phyloP scores from a whole-genome alignment of 2,329 filamentous ascomycete genomes.

The Claviceps fusiformis region DNA sequence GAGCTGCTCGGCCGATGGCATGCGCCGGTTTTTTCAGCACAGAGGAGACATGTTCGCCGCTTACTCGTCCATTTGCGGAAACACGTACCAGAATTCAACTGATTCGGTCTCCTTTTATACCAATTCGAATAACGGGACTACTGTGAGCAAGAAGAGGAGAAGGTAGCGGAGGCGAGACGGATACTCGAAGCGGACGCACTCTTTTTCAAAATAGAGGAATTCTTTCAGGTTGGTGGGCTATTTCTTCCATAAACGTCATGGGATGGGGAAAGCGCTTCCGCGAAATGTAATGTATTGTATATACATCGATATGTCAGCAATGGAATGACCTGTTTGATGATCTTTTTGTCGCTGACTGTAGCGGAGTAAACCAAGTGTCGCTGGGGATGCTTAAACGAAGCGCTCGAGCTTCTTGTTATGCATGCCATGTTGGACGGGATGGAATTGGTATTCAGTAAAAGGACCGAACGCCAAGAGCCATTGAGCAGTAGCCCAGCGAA shows the following conservation, averaged over 20 bases:
- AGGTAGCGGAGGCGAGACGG: neutral
- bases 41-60: constrained; percentile 24
- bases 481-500: too few relatives aligned
- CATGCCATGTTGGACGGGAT: too few relatives aligned
- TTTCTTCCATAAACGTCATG: neutral
- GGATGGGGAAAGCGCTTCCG: too few relatives aligned
- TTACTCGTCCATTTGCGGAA: constrained; percentile 26
- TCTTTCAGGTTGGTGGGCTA: neutral
- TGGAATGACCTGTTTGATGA: too few relatives aligned
- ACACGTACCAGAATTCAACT: constrained; percentile 21
- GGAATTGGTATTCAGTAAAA: too few relatives aligned
- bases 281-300: too few relatives aligned
- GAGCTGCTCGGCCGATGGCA: constrained; percentile 26
- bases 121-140: constrained; percentile 15
- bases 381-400: too few relatives aligned
- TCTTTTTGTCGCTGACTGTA: too few relatives aligned
- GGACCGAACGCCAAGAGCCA: too few relatives aligned
- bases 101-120: constrained; percentile 22
- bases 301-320: too few relatives aligned
- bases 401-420: too few relatives aligned
- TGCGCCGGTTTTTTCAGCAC: constrained; percentile 24
- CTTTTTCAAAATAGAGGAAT: neutral
- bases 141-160: constrained; percentile 2
- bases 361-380: too few relatives aligned
- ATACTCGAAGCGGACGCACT: neutral